A percentile compares a stretch with the other conserved stretches of the same genome.
These are phyloP conservation scores for Tephrocybe sp. DNA, from an alignment of 768 basidiomycete genomes.

Conservation along the genomic window DNA sequence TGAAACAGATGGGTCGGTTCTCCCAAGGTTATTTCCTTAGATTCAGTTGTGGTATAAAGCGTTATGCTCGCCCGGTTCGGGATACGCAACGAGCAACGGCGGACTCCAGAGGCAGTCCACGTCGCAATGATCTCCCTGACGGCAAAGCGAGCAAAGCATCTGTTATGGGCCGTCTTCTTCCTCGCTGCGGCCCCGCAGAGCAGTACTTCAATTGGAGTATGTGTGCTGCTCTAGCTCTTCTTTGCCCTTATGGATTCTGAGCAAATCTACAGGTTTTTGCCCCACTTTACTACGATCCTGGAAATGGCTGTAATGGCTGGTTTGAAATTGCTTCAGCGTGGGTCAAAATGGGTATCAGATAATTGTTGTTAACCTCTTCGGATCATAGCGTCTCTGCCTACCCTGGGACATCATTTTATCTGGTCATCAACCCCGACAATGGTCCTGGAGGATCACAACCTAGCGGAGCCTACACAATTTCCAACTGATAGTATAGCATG, in stretches of 20 bases:
- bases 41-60: too few relatives aligned
- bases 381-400: background rate
- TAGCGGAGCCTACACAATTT: too few relatives aligned
- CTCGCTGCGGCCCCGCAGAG: too few relatives aligned
- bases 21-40: too few relatives aligned
- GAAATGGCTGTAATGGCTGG: background rate
- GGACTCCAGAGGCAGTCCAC: too few relatives aligned
- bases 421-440: constrained; percentile 8
- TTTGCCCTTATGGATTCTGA: background rate
- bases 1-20: too few relatives aligned
- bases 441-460: constrained; percentile 14
- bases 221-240: background rate
- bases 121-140: too few relatives aligned
- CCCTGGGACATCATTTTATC: constrained; percentile 6
- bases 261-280: background rate
- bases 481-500: too few relatives aligned
- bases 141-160: too few relatives aligned
- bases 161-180: too few relatives aligned
- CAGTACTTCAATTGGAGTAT: background rate
- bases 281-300: background rate
- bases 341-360: background rate
- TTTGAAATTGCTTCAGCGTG: background rate
- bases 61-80: too few relatives aligned
- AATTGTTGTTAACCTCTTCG: background rate
- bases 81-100: too few relatives aligned